Evolutionary conservation across 495 filamentous ascomycete species (phyloP).

Genomic region (Sabuloglossum arenarium): DNA sequence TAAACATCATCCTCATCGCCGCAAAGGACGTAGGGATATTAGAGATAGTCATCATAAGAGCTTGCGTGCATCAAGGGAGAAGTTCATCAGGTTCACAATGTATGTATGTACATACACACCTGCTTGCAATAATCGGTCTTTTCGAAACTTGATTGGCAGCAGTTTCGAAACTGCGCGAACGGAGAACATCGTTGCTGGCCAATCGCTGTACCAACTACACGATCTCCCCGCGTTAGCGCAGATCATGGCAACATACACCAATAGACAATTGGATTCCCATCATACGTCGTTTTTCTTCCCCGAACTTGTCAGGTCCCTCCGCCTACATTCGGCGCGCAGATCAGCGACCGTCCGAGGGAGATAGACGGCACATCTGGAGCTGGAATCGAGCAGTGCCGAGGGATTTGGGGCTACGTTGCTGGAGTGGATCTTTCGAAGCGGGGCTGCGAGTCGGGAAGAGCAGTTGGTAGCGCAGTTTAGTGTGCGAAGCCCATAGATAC

Average conservation of each 20-base stretch:
- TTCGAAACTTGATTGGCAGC: not conserved
- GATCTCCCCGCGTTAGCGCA: not conserved
- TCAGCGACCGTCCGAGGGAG: not conserved
- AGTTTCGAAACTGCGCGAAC: not conserved
- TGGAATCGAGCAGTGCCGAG: not conserved
- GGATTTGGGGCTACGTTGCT: not conserved
- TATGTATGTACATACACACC: too few species aligned
- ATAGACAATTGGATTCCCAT: too few species aligned
- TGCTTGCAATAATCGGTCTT: not conserved
- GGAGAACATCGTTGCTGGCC: not conserved
- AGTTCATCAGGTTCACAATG: too few species aligned
- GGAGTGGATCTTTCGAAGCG: constrained; percentile 15
- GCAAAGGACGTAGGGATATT: constrained; percentile 22
- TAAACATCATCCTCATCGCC: constrained; percentile 30
- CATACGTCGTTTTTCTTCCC: not conserved
- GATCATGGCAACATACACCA: too few species aligned
- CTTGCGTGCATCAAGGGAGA: constrained; percentile 8
- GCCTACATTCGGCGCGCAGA: not conserved
- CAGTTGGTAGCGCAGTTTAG: constrained; percentile 17
- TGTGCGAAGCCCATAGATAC: constrained; percentile 2
- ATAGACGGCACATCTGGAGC: not conserved
- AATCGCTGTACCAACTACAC: constrained; percentile 1
- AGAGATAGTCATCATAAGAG: constrained; percentile 38
- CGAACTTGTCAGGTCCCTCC: not conserved
- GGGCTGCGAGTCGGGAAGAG: constrained; percentile 11